A percentile compares a stretch with the other conserved stretches of the same genome.
phyloP scores from a whole-genome alignment of 2,329 filamentous ascomycete genomes.

The Decorospora gaudefroyi region DNA sequence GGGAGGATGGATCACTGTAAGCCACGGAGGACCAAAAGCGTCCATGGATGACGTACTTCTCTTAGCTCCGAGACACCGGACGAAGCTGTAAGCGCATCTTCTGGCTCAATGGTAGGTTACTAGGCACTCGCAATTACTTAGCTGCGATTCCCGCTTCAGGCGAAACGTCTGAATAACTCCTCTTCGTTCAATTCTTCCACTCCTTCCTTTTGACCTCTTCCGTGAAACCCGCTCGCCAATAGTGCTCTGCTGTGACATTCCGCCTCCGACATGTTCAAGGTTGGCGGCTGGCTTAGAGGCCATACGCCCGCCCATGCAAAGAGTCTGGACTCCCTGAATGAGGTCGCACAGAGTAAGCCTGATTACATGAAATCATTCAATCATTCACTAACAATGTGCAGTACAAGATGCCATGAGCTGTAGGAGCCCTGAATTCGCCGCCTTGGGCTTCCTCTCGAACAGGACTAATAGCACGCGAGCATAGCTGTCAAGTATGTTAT shows the following conservation, averaged over 20 bases:
- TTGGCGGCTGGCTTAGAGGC: slow-evolving; percentile 49
- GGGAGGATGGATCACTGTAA: slow-evolving; percentile 2
- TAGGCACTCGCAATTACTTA: slow-evolving; percentile 5
- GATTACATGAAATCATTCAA: neutral
- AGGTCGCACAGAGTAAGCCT: slow-evolving; percentile 59
- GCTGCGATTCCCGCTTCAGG: slow-evolving; percentile 3
- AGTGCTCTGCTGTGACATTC: neutral
- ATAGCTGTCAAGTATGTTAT: slow-evolving; percentile 73
- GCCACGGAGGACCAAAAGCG: slow-evolving; percentile 7
- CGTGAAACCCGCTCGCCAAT: neutral
- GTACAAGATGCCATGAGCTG: slow-evolving; percentile 56
- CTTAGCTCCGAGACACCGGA: slow-evolving; percentile 22
- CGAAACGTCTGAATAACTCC: neutral
- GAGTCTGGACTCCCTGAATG: slow-evolving; percentile 61
- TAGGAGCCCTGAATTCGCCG: slow-evolving; percentile 27
- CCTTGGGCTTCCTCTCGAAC: neutral
- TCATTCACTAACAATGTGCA: slow-evolving; percentile 31
- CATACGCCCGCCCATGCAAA: slow-evolving; percentile 53
- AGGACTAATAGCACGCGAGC: slow-evolving; percentile 35
- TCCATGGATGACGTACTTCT: slow-evolving; percentile 29
- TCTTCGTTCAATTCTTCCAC: neutral
- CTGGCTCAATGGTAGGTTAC: slow-evolving; percentile 9
- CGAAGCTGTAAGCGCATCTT: slow-evolving; percentile 22
- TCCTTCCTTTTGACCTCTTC: neutral
- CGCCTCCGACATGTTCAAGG: slow-evolving; percentile 34